Percentiles rank a stretch among this genome's conserved stretches.
Evolutionary conservation across 306 rosid genomes (phyloP).

Genomic region (Inga leiocalycina): DNA sequence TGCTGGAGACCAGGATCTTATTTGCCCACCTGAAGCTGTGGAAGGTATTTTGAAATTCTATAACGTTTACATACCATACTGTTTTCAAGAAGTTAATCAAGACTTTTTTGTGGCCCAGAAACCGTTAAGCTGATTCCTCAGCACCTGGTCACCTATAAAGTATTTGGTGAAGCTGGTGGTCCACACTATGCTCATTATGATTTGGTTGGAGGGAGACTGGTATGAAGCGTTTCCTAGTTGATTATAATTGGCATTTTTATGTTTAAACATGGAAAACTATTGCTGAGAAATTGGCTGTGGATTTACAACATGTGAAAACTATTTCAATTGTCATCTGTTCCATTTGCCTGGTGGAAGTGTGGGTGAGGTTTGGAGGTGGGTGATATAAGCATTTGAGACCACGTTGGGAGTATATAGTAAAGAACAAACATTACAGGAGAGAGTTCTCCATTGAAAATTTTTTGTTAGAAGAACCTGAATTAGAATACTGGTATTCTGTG

Average conservation of each 20-base stretch:
- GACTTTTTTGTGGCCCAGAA: conserved; percentile 49
- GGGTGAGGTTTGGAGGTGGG: neutral
- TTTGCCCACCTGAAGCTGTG: conserved; percentile 99
- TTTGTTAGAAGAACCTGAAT: too few species aligned
- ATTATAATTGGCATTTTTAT: conserved; percentile 21
- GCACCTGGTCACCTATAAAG: conserved; percentile 75
- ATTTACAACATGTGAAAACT: neutral
- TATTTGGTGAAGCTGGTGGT: conserved; percentile 78
- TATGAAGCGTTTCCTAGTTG: conserved; percentile 36
- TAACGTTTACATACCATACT: conserved; percentile 15
- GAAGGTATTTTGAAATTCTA: conserved; percentile 60
- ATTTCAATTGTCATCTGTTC: conserved; percentile 7
- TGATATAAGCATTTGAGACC: neutral
- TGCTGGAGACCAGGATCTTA: conserved; percentile 92
- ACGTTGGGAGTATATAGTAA: neutral
- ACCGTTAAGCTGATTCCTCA: conserved; percentile 78
- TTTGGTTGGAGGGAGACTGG: conserved; percentile 97
- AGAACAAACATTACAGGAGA: neutral
- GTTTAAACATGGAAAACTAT: conserved; percentile 9
- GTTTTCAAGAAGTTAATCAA: conserved; percentile 26
- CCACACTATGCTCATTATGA: conserved; percentile 99
- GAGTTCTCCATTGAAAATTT: too few species aligned
- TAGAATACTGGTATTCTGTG: too few species aligned
- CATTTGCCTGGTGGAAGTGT: neutral
- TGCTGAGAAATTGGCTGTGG: neutral